Evolutionary conservation across 1,284 basidiomycete species (phyloP).

Genomic region (Cerrena zonata): DNA sequence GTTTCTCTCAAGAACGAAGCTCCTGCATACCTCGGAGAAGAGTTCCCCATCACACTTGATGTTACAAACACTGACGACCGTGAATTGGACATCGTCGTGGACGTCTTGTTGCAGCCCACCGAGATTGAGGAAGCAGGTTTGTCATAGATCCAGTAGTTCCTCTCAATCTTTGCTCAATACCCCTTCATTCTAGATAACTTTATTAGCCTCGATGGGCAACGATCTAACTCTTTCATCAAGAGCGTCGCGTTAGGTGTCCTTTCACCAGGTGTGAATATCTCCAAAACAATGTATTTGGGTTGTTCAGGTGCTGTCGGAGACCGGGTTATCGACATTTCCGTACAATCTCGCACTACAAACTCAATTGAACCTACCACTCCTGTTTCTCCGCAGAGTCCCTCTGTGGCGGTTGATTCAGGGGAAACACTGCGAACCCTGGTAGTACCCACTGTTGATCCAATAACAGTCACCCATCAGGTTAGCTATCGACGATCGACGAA

Average conservation of each 20-base stretch:
- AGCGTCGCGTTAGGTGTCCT: constrained; percentile 62
- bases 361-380: constrained; percentile 18
- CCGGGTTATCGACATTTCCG: constrained; percentile 67
- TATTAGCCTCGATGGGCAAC: constrained; percentile 55
- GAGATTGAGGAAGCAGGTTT: constrained; percentile 70
- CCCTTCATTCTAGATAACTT: constrained; percentile 45
- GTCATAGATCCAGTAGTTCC: constrained; percentile 19
- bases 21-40: constrained; percentile 74
- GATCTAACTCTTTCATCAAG: constrained; percentile 67
- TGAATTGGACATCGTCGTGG: constrained; percentile 61
- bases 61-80: constrained; percentile 66
- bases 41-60: constrained; percentile 62
- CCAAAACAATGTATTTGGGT: constrained; percentile 56
- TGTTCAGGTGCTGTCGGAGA: constrained; percentile 59
- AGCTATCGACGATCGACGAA: constrained; percentile 40
- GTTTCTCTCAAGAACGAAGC: constrained; percentile 52
- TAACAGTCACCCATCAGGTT: constrained; percentile 46
- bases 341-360: constrained; percentile 46
- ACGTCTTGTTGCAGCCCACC: constrained; percentile 73
- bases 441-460: constrained; percentile 52
- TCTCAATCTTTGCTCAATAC: neutral
- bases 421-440: constrained; percentile 62
- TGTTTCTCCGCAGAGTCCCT: constrained; percentile 14
- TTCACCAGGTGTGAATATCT: constrained; percentile 44
- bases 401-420: constrained; percentile 35